Evolutionary conservation across 164 flowering plant genomes (phyloP), one percentile per base, ranked within the genome.

Genomic region (Dillenia suffruticosa): DNA sequence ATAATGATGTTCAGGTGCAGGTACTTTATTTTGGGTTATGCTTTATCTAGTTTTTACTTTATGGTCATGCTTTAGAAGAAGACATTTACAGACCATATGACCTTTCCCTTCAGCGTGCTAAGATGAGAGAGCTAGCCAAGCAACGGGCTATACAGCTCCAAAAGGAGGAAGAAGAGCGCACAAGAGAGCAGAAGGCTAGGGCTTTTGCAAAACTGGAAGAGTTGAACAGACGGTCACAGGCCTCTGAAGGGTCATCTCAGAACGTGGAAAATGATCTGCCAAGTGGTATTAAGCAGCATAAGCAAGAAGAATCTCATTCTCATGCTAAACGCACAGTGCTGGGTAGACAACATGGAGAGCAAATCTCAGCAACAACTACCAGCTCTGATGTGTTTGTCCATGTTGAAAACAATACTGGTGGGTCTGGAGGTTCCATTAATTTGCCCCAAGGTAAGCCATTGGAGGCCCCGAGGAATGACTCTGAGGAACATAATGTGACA

Each of bases 191-290:
- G 85, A 92, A 76, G 72, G 99, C 99, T 40, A 95, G 82, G 81
- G 98, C 98, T 73, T 81, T 62, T 32, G 97, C 97, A 43, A 95
- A 95, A 69, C 71, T 92, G 74, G 98, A 95, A 68, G 98, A 95
- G 73, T 68, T 95, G 79, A 77, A 95, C 64, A 83, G 82, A 74
- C 85, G 95, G 51, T 70, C 82, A 49, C 76, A 70, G 58, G 70
- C 73, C 12, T 72, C 15, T 46, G 89, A 84, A 62, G 67, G 57
- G 69, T 66, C 66, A 44, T 61, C 62, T 47, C 71, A 71, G 69
- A 81, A 79, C 63, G 22, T 57, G 53, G 92, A 80, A 15, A 60
- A 53, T 64, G 59, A 57, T 67, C 46, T 45, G 43, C 51, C 70
- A 9, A 43, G 55, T 66, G 63, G 11, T 62, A 56, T 26, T 54